phyloP scores from a whole-genome alignment of 2,329 filamentous ascomycete species.

The Cercospora berteroae region DNA sequence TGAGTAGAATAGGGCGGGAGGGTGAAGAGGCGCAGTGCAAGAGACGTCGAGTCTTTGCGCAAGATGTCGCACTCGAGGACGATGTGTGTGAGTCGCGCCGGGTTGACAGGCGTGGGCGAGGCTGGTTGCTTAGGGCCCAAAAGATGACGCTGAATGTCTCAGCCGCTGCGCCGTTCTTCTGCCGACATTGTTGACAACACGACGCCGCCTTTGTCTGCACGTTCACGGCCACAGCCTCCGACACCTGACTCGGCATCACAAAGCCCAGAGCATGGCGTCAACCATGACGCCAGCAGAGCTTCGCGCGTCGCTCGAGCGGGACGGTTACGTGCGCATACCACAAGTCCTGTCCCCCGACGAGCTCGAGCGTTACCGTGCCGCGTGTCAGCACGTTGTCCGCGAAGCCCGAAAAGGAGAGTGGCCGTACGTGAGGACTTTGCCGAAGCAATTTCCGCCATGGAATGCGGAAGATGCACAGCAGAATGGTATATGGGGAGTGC shows the following conservation, averaged over 20 bases:
- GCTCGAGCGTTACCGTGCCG: conserved; percentile 59
- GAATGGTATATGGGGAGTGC: conserved; percentile 81
- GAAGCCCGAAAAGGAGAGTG: conserved; percentile 69
- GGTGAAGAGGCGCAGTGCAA: not conserved
- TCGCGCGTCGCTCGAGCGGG: conserved; percentile 58
- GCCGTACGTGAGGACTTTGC: conserved; percentile 79
- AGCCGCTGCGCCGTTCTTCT: not conserved
- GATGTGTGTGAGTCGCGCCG: not conserved
- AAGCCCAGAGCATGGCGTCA: conserved; percentile 19
- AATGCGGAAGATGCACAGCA: conserved; percentile 46
- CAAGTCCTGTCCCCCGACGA: conserved; percentile 58
- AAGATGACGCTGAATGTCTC: not conserved
- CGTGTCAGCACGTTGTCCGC: conserved; percentile 57
- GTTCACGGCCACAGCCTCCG: not conserved
- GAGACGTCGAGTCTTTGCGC: conserved; percentile 4
- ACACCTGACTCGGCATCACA: conserved; percentile 6
- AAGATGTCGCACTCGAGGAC: not conserved
- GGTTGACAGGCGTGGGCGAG: not conserved
- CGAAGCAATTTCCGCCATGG: conserved; percentile 92
- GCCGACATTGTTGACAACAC: not conserved
- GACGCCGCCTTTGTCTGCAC: conserved; percentile 1
- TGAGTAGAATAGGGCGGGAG: not conserved
- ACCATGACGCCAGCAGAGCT: conserved; percentile 32
- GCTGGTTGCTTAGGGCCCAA: not conserved
- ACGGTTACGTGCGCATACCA: conserved; percentile 75